Conservation (phyloP, 1,284 basidiomycete genomes). For the Sporisorium iseilematis-ciliati region DNA sequence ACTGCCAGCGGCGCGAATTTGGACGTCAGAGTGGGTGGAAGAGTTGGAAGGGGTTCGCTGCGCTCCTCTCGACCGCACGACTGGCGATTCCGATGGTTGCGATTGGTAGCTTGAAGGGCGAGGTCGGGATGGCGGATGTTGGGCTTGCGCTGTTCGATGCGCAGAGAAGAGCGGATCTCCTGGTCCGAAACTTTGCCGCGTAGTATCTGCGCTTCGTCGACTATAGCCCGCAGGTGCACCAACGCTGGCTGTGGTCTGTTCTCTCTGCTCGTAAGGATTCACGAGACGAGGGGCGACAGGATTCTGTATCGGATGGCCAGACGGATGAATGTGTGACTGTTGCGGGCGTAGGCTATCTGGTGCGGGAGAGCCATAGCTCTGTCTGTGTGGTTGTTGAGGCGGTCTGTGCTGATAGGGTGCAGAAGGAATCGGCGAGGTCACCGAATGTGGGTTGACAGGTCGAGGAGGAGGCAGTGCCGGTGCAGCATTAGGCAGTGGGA, state of each 20-base stretch:
- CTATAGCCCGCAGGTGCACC: background rate
- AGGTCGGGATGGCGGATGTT: background rate
- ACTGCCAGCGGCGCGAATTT: background rate
- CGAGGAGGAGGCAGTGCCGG: constrained; percentile 26
- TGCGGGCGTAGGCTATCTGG: constrained; percentile 2
- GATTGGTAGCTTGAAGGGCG: background rate
- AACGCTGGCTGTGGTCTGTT: background rate
- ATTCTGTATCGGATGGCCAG: background rate
- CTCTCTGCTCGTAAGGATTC: constrained; percentile 33
- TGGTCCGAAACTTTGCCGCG: constrained; percentile 23
- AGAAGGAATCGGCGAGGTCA: constrained; percentile 2
- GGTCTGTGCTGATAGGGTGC: background rate
- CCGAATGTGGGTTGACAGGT: background rate
- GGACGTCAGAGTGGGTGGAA: background rate
- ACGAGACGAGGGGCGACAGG: constrained; percentile 15
- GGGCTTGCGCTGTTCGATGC: background rate
- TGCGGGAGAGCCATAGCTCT: background rate
- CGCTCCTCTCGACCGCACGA: background rate
- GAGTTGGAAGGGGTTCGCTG: constrained; percentile 2
- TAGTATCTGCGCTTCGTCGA: background rate
- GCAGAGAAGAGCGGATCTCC: constrained; percentile 35
- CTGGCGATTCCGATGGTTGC: background rate
- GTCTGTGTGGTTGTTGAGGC: background rate
- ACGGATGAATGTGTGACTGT: background rate
- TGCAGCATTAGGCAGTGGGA: constrained; percentile 20